Evolutionary conservation across 2,329 filamentous ascomycete genomes (phyloP), one percentile per base, ranked within the genome.

Genomic region (Sordariomycetes sp.): DNA sequence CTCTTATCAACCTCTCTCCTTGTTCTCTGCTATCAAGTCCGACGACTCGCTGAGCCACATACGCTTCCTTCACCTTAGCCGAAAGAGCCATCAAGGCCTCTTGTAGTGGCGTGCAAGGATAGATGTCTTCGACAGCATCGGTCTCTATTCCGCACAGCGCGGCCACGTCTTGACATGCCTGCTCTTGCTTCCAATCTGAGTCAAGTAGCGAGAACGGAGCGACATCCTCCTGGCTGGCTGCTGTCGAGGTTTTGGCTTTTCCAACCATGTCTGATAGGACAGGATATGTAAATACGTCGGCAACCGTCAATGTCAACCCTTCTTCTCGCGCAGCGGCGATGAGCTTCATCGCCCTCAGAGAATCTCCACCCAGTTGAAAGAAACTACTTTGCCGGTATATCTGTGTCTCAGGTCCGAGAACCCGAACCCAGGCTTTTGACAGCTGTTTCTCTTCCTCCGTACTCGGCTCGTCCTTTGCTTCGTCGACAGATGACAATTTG

Each of bases 1-100:
- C 65, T 1, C 49, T 42, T n/a, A 59, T 54, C 11, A 71, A 53
- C 12, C 51, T 50, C 28, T 51, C 44, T 1, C 59, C 59, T 12
- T 53, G 55, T n/a, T 49, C 49, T 2, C 46, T 35, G 29, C 59
- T 51, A 5, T 50, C 44, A 4, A 72, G 49, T 27, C 59, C 50
- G 16, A 68, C 55, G 2, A 71, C 63, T 25, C 65, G 55, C 41
- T 68, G 67, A 3, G 66, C 67, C 3, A 75, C 60, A 26, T 75
- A 76, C 0, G 66, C 63, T 27, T 68, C 69, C 21, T 59, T 57
- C 17, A 65, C 55, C 44, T 68, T 70, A 37, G 61, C 58, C 3
- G 70, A 68, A 6, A 75, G 47, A 1, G 69, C 66, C 55, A 75
- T 65, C 3, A 75, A 57, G 2, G 64, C 68, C 44, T 72, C 69